These are phyloP conservation scores for Thielaviopsis ethacetica DNA, from an alignment of 2,329 filamentous ascomycete species.

Conservation along the genomic window DNA sequence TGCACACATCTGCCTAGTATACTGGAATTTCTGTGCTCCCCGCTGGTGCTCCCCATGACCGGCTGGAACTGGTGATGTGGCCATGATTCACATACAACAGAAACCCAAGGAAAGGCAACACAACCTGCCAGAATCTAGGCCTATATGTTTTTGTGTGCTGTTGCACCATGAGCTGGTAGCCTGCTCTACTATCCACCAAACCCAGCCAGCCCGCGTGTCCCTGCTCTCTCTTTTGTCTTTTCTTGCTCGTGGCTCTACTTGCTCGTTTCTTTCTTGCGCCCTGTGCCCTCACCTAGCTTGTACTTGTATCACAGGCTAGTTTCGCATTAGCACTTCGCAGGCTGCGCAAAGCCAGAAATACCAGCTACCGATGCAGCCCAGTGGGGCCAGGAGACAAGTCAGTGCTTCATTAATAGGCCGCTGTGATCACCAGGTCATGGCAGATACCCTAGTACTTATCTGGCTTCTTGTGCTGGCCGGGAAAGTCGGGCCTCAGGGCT, in stretches of 20 bases:
- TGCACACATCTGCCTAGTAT: neutral
- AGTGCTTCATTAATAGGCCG: neutral
- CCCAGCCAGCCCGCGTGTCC: neutral
- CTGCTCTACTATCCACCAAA: neutral
- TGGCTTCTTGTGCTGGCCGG: neutral
- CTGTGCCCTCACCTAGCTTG: neutral
- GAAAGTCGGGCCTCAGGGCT: neutral
- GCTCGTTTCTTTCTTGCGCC: neutral
- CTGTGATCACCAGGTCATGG: neutral
- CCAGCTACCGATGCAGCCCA: neutral
- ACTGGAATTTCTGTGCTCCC: no score
- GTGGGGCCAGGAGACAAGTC: neutral
- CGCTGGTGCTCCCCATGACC: neutral
- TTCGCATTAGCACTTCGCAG: neutral
- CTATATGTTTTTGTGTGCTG: neutral
- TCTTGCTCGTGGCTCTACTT: neutral
- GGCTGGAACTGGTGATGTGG: neutral
- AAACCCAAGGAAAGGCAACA: neutral
- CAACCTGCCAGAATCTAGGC: neutral
- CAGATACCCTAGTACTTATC: neutral
- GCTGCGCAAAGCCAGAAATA: neutral
- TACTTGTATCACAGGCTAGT: neutral
- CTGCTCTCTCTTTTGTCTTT: neutral
- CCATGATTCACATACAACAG: neutral
- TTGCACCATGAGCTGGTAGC: neutral